Evolutionary conservation across 345 rosid species (phyloP), one percentile per base, ranked within the genome.

Genomic region (Ailanthus altissimus): DNA sequence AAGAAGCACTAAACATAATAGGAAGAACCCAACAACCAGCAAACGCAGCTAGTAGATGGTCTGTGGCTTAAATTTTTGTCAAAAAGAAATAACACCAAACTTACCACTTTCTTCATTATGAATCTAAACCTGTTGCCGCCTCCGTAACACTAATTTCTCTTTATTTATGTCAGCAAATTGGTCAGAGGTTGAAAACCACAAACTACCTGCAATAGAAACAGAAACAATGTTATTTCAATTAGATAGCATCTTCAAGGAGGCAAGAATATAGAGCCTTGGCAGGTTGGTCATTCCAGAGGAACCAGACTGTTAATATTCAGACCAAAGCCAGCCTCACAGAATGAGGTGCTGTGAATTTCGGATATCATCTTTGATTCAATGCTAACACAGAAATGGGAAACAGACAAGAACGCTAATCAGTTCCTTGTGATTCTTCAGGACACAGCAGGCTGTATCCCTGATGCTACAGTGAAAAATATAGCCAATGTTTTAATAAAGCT

Each of bases 321-420:
- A 12, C 20, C 51, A 38, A 50, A 42, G 15, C 6, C 57, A 25
- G 76, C 57, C 3, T 25, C 42, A 50, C 5, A 3, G 43, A 47
- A 73, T 5, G 11, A 59, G 25, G 11, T 16, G 58, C 25, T 5
- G 16, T 5, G 25, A 61, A 10, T 62, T 46, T 8, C 14, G 68
- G 47, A 18, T 20, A 61, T 47, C 43, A 61, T 47, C 45, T 47
- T 62, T n/a, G 9, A 9, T 46, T 26, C 46, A 73, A 23, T 42
- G 56, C 47, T 36, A 65, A 36, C 8, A 50, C 36, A 51, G 77
- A 50, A 75, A 64, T 6, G 5, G 49, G 50, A 74, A 49, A 45
- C 18, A 8, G 8, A 20, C 5, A 6, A 12, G 56, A 23, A 61
- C 26, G 21, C 12, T 42, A 63, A 59, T 59, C 25, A 56, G 50